These are phyloP conservation scores for Acrocalymma vagum DNA, from an alignment of 2,329 filamentous ascomycete species.

Conservation along the genomic window DNA sequence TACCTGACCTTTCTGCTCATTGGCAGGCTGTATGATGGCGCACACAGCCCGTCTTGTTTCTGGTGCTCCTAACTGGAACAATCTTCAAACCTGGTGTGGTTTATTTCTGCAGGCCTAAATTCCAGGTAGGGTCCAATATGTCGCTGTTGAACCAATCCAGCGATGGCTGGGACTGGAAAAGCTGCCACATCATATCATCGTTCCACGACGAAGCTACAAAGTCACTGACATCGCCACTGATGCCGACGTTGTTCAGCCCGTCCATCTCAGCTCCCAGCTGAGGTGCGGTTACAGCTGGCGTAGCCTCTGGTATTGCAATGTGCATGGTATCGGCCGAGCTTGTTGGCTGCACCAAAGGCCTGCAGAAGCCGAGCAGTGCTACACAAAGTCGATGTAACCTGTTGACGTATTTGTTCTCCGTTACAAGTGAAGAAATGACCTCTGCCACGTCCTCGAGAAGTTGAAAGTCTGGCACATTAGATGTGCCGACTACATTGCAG, in stretches of 20 bases:
- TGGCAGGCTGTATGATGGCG: no score
- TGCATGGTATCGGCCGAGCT: no score
- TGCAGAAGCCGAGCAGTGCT: constrained; percentile 39
- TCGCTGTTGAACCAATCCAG: constrained; percentile 46
- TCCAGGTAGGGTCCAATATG: constrained; percentile 37
- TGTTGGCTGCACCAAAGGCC: constrained; percentile 30
- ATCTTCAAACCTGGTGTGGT: no score
- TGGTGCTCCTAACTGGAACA: no score
- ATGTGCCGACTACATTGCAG: constrained; percentile 47
- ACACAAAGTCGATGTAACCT: constrained; percentile 37
- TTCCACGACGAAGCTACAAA: constrained; percentile 34
- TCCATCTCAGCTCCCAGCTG: no score
- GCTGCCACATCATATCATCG: constrained; percentile 44
- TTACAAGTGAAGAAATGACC: constrained; percentile 33
- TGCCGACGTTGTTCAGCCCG: background rate
- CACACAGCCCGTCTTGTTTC: no score
- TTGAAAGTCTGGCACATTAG: constrained; percentile 36
- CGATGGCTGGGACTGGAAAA: constrained; percentile 43
- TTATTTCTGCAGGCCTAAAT: constrained; percentile 22
- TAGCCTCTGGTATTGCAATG: constrained; percentile 5
- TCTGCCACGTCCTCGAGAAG: constrained; percentile 39
- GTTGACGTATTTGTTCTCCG: constrained; percentile 39
- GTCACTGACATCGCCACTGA: constrained; percentile 1
- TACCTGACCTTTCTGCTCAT: no score
- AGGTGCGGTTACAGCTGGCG: constrained; percentile 1